Conservation (phyloP, 2,329 filamentous ascomycete genomes). For the Talaromyces sp. region DNA sequence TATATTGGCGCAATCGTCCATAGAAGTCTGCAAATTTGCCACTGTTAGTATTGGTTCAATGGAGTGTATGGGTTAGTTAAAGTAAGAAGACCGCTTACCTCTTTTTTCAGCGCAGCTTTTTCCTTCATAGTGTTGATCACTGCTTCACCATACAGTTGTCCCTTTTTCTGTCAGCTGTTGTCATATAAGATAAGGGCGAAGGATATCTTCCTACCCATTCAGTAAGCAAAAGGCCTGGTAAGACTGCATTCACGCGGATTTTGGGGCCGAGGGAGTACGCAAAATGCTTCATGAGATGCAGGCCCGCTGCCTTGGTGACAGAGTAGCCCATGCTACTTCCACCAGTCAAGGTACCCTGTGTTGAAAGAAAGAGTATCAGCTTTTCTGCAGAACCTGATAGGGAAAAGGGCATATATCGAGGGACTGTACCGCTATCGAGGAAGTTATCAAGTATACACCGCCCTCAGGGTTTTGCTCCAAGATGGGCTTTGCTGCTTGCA, state of each 20-base stretch:
- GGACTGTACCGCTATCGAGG: neutral
- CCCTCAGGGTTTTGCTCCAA: constrained; percentile 51
- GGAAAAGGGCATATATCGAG: too few species aligned
- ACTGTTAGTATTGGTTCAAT: neutral
- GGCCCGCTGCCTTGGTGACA: constrained; percentile 63
- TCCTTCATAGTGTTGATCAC: neutral
- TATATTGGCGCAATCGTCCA: constrained; percentile 23
- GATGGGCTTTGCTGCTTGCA: constrained; percentile 46
- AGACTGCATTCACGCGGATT: constrained; percentile 52
- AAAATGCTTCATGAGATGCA: constrained; percentile 55
- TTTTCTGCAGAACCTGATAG: too few species aligned
- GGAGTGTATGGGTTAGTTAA: neutral
- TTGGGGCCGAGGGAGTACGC: constrained; percentile 39
- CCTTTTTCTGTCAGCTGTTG: neutral
- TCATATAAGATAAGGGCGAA: neutral
- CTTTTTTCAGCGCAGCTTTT: neutral
- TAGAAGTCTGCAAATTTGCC: constrained; percentile 15
- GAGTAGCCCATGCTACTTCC: constrained; percentile 61
- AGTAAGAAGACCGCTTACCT: neutral
- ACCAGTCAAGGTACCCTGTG: constrained; percentile 51
- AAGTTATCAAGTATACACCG: neutral
- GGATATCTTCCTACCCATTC: constrained; percentile 43
- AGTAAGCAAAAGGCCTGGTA: constrained; percentile 52
- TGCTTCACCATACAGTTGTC: neutral
- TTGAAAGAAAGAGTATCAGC: constrained; percentile 31